Base-by-base conservation (phyloP, 306 rosid species). In the Pyrus bretschneideri region DNA sequence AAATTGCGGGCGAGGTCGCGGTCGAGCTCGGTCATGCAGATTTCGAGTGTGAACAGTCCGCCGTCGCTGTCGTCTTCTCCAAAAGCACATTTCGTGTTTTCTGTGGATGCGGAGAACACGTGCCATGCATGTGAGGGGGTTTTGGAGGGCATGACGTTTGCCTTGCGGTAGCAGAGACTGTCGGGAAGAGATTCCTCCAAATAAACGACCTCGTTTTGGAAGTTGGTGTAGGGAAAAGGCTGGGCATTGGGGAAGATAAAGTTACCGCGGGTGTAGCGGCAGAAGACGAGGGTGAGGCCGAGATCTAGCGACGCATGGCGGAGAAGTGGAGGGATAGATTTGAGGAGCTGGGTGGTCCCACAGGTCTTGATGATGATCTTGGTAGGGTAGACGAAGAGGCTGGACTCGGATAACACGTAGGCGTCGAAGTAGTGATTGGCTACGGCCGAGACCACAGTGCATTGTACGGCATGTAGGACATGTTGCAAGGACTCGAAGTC, bases 271-370 rank as follows among this genome's bases (percentile, higher is more conserved):
- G 91, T 94, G 89, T 92, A 94, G 63, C 91, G 87, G 52, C 92
- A 84, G 27, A 91, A 90, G 57, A 76, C 71, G 62, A 90, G 93
- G 0, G 80, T 70, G 69, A 92, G 85, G 59, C 86, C 86, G 7
- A 90, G 73, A 51, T 57, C 87, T 30, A 60, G 81, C 0, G 72
- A 76, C 9, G 97, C 92, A 52, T 75, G 86, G 82, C 79, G 85
- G 80, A 95, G 83, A 69, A 95, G 84, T 11, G 97, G 99, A 31
- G 74, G 67, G 81, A 92, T 82, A 29, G 97, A 90, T 81, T 95
- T 95, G 77, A 95, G 96, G 30, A 95, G 99, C 76, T 95, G 97
- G n/a, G 99, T 95, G 70, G 99, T 95, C 66, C 99, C 99, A 63
- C 99, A 95, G 0, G 99, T 95, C 78, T 95, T 95, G 89, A 95